Evolutionary conservation across 352 stramenopile species (phyloP), one percentile per base, ranked within the genome.

Genomic region (Peronosclerospora sorghi): DNA sequence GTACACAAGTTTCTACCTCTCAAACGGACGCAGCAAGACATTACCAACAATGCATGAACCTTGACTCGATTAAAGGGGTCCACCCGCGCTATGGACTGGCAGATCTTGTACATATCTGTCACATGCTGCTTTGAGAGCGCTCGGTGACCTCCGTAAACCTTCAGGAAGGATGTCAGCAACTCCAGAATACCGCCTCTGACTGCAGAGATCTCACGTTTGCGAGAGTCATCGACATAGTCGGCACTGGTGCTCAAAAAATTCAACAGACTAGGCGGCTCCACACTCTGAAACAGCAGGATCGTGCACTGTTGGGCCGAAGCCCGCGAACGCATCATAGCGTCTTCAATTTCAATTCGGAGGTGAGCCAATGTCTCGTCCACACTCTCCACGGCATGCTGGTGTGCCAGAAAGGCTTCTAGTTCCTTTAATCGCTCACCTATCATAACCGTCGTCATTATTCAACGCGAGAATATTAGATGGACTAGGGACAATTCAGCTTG

Each of bases 41-140:
- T 27, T 52, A 54, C 54, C 42, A 32, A 50, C 8, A 86, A 41
- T 17, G 73, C 75, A 4, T 64, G 54, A 0, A 54, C 54, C 43
- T 76, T 74, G 45, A 88, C 71, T 50, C 74, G 76, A 46, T 84
- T 88, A 17, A 71, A 86, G 20, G 64, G 46, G 32, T 83, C 73
- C 17, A 46, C 38, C 10, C 71, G 70, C 21, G 68, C 75, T 6
- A 70, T 84, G 17, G 51, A 34, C 32, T 83, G 75, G 41, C 73
- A 84, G 2, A 48, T 54, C 18, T 51, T 59, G 34, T 64, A 66
- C 1, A 68, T 46, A 28, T 62, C 59, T 18, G 68, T 49, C 8
- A 82, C 51, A 18, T 84, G 68, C 38, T 66, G 49, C 21, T 62
- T 67, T 8, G 59, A 63, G 15, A 84, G 54, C n/a, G 71, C 67